Conservation (phyloP, 78 protist genomes). For the Dictyostelium firmibasis region DNA sequence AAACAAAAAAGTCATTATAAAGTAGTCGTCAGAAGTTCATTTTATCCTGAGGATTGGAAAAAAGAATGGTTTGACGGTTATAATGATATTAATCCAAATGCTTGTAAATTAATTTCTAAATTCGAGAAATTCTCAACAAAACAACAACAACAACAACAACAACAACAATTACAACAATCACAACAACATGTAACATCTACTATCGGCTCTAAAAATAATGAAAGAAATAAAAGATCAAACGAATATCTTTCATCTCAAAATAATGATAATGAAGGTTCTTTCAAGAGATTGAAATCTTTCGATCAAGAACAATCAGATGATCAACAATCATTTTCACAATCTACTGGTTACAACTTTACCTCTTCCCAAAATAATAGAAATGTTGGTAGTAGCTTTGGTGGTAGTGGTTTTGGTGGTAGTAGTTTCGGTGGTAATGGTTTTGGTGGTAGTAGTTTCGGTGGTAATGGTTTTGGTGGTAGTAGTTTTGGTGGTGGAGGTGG, state of each 20-base stretch:
- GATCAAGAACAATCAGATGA: neutral
- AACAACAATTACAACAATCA: neutral
- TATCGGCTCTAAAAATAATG: neutral
- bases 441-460: neutral
- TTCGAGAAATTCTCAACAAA: neutral
- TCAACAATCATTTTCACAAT: neutral
- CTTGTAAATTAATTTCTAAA: neutral
- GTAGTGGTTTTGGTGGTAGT: neutral
- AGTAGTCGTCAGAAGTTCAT: neutral
- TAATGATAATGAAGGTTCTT: neutral
- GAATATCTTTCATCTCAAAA: neutral
- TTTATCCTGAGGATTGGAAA: constrained; percentile 29
- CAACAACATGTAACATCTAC: neutral
- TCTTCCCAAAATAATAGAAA: neutral
- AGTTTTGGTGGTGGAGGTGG: neutral
- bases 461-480: neutral
- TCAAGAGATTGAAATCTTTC: neutral
- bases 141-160: neutral
- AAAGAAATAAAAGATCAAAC: neutral
- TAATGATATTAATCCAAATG: neutral
- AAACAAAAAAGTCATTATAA: neutral
- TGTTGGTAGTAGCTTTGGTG: neutral
- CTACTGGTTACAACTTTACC: neutral
- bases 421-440: neutral
- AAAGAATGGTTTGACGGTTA: constrained; percentile 42